A percentile compares a stretch with the other conserved stretches of the same genome.
phyloP scores from a whole-genome alignment of 257 asterid species.

The Ballota nigra region DNA sequence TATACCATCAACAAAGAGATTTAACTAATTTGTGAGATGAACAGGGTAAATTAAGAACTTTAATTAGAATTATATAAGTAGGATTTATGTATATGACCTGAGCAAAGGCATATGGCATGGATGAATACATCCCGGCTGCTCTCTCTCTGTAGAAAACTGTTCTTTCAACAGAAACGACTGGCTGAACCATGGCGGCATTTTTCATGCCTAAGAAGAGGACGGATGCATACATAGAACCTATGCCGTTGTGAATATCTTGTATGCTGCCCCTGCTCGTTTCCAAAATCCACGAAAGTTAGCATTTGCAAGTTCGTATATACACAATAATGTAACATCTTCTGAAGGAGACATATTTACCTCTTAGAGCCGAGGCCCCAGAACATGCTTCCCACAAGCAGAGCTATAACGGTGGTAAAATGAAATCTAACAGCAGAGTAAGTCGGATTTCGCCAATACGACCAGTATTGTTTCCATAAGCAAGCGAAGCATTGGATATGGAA shows the following conservation, averaged over 20 bases:
- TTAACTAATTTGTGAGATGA: not conserved
- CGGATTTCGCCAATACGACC: conserved; percentile 66
- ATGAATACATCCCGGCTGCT: conserved; percentile 65
- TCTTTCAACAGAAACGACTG: conserved; percentile 46
- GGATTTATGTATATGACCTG: conserved; percentile 28
- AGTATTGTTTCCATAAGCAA: conserved; percentile 55
- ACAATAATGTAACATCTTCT: not conserved
- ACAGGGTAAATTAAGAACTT: not conserved
- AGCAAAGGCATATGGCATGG: conserved; percentile 52
- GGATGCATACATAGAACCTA: conserved; percentile 39
- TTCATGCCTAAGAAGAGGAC: conserved; percentile 44
- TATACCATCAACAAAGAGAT: not conserved
- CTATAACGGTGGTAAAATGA: conserved; percentile 34
- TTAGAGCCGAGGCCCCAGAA: conserved; percentile 60
- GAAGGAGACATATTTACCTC: conserved; percentile 24
- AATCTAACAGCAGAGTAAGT: conserved; percentile 51
- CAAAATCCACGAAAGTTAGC: not conserved
- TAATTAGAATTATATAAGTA: too few species aligned
- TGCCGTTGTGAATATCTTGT: conserved; percentile 32
- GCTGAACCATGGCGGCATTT: conserved; percentile 34
- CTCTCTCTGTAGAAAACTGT: conserved; percentile 52
- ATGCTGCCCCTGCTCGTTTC: conserved; percentile 27
- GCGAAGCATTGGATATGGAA: conserved; percentile 49
- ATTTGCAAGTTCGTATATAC: not conserved
- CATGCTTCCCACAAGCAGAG: conserved; percentile 47